Evolutionary conservation across 257 asterid species (phyloP).

Genomic region (Echites panduratus): DNA sequence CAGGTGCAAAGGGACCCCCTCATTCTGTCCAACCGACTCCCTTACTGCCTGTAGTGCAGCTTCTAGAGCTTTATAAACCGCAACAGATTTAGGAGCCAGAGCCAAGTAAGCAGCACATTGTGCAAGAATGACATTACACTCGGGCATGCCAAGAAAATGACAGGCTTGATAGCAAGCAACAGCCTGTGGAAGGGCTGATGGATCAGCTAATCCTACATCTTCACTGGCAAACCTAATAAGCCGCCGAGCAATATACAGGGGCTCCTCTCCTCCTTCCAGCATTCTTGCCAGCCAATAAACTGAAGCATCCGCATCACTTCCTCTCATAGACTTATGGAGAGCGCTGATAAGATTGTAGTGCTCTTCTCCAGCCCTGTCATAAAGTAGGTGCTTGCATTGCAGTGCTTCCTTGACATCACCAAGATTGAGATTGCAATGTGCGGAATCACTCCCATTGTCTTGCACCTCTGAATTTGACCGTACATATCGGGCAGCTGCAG

Average conservation of each 20-base stretch:
- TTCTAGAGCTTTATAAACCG: constrained; percentile 56
- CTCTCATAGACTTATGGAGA: constrained; percentile 83
- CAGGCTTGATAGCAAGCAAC: constrained; percentile 84
- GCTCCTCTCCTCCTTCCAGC: constrained; percentile 92
- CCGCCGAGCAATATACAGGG: constrained; percentile 74
- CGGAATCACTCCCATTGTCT: not conserved
- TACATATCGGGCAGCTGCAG: constrained; percentile 30
- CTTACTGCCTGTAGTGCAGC: constrained; percentile 54
- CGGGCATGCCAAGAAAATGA: constrained; percentile 79
- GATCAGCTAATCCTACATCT: constrained; percentile 78
- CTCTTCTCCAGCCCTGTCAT: constrained; percentile 72
- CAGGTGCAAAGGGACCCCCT: constrained; percentile 69
- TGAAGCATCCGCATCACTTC: constrained; percentile 68
- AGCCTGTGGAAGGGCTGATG: constrained; percentile 69
- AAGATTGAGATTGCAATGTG: constrained; percentile 5
- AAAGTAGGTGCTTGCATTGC: constrained; percentile 70
- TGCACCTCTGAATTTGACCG: not conserved
- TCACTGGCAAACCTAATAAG: constrained; percentile 70
- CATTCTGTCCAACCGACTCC: constrained; percentile 79
- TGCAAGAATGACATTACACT: constrained; percentile 63
- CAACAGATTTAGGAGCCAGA: constrained; percentile 68
- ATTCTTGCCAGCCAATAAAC: constrained; percentile 80
- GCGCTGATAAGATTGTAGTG: constrained; percentile 81
- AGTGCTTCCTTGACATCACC: constrained; percentile 55
- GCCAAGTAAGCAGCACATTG: constrained; percentile 76